phyloP scores from a whole-genome alignment of 108 stramenopile species.

The Hondaea fermentalgiana region DNA sequence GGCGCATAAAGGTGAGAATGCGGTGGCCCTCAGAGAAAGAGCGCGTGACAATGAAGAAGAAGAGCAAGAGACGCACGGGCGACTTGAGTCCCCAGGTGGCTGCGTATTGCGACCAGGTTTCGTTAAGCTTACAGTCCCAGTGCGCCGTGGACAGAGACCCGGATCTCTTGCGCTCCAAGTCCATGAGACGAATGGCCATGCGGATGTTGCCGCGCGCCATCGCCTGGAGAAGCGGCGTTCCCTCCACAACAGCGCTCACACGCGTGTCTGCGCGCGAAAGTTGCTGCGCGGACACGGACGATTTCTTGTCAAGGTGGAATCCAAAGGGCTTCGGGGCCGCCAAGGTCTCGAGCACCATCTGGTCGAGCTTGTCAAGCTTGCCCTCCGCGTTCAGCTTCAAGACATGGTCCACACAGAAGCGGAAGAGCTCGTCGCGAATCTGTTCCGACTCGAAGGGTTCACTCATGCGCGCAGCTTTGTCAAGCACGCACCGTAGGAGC shows the following conservation, averaged over 20 bases:
- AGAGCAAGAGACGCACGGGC: neutral
- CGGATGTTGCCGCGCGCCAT: neutral
- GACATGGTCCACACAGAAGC: neutral
- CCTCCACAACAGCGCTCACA: neutral
- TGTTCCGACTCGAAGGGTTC: neutral
- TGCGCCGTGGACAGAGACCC: neutral
- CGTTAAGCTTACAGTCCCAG: neutral
- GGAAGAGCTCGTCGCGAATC: neutral
- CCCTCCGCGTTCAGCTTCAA: neutral
- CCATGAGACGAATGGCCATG: slow-evolving; percentile 14
- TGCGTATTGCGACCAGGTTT: neutral
- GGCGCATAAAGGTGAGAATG: neutral
- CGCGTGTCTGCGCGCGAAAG: neutral
- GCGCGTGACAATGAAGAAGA: neutral
- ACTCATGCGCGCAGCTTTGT: neutral
- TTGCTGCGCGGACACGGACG: neutral
- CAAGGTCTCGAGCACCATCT: neutral
- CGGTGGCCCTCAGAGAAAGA: neutral
- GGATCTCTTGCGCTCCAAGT: neutral
- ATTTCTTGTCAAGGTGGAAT: neutral
- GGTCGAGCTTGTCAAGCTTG: neutral
- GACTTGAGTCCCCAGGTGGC: neutral
- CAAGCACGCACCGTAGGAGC: neutral
- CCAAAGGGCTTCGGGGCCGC: neutral
- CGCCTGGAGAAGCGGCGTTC: neutral